phyloP scores from a whole-genome alignment of 2,329 filamentous ascomycete genomes.

The Aspergillus sojae region DNA sequence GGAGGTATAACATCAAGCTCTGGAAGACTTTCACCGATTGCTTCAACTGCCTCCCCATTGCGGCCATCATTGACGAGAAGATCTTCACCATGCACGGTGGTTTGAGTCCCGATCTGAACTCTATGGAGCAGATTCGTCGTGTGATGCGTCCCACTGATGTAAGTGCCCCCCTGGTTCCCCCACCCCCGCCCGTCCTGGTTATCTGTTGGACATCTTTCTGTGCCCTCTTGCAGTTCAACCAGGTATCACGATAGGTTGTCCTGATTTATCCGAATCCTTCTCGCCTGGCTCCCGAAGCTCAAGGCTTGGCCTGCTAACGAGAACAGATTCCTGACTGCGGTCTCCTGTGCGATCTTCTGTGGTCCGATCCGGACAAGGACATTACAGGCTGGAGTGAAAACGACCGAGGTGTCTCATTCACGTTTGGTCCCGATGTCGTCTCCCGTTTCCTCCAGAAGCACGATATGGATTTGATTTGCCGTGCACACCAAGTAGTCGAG shows the following conservation, averaged over 20 bases:
- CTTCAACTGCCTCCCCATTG: constrained; percentile 98
- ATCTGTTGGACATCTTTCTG: not conserved
- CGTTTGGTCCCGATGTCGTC: constrained; percentile 95
- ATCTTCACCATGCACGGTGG: constrained; percentile 99
- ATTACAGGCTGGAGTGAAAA: constrained; percentile 99
- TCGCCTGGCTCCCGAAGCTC: constrained; percentile 33
- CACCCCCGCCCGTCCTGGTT: constrained; percentile 10
- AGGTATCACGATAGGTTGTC: not conserved
- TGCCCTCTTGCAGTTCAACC: not conserved
- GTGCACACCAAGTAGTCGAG: constrained; percentile 97
- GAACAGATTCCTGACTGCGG: constrained; percentile 93
- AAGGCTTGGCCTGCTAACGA: constrained; percentile 45
- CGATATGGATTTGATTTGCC: constrained; percentile 99
- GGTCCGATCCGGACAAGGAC: constrained; percentile 99
- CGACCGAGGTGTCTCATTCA: constrained; percentile 97
- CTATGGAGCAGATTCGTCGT: constrained; percentile 98
- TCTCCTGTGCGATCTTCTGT: constrained; percentile 93
- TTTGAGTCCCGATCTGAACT: constrained; percentile 94
- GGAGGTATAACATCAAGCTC: constrained; percentile 97
- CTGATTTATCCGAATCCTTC: constrained; percentile 18
- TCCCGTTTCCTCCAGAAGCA: constrained; percentile 98
- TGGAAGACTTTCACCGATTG: constrained; percentile 99
- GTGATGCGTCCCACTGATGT: constrained; percentile 99
- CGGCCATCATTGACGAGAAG: constrained; percentile 99
- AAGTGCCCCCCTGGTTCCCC: constrained; percentile 50